Evolutionary conservation across 345 rosid species (phyloP).

Genomic region (Moringa oleifera): DNA sequence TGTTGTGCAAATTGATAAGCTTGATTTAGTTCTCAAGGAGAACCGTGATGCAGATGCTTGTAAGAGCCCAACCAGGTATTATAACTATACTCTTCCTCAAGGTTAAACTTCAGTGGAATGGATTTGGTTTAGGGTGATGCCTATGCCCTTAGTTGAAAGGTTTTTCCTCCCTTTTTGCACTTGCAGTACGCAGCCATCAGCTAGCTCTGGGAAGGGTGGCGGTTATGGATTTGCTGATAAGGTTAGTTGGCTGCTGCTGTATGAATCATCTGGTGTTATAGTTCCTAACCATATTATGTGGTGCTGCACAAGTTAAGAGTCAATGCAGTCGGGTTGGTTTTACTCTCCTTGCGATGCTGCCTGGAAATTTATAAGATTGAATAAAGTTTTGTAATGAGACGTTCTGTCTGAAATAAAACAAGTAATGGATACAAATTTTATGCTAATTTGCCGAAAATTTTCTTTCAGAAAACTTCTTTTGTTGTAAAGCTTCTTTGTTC

Average conservation of each 20-base stretch:
- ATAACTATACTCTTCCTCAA: not conserved
- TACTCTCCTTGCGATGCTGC: conserved; percentile 5
- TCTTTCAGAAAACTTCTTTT: not conserved
- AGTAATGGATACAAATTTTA: not conserved
- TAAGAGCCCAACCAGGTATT: conserved; percentile 60
- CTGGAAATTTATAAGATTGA: not conserved
- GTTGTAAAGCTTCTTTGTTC: not conserved
- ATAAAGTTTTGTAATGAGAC: not conserved
- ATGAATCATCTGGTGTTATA: not conserved
- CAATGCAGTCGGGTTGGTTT: conserved; percentile 1
- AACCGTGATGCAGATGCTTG: conserved; percentile 60
- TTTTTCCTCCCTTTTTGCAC: not conserved
- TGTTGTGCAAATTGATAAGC: conserved; percentile 85
- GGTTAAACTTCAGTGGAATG: conserved; percentile 4
- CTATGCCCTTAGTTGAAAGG: not conserved
- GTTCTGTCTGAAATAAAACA: no score
- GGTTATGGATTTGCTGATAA: conserved; percentile 99
- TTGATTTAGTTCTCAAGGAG: conserved; percentile 95
- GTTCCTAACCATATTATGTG: not conserved
- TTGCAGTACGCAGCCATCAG: conserved; percentile 55
- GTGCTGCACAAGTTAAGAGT: not conserved
- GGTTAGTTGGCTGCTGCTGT: conserved; percentile 38
- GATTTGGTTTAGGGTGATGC: not conserved
- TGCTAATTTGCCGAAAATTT: not conserved
- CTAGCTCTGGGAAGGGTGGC: conserved; percentile 61